phyloP scores from a whole-genome alignment of 345 rosid species.

The Turritis glabra region DNA sequence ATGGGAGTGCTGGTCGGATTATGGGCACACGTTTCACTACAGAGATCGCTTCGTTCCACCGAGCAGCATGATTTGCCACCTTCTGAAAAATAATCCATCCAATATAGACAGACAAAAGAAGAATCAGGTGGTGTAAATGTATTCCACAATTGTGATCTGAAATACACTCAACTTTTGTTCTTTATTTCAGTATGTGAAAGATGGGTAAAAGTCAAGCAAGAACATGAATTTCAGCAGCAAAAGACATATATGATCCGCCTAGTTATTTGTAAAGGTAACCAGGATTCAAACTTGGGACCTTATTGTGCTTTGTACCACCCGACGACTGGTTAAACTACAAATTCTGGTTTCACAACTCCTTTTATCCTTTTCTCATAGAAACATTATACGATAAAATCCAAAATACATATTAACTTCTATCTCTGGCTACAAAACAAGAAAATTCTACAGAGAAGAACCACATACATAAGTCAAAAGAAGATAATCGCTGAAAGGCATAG shows the following conservation, averaged over 20 bases:
- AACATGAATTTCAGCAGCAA: not conserved
- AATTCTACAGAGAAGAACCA: not conserved
- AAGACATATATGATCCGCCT: not conserved
- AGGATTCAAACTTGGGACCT: too few species aligned
- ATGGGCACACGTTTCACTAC: conserved; percentile 80
- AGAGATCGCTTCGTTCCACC: conserved; percentile 87
- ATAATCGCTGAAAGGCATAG: not conserved
- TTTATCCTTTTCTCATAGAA: not conserved
- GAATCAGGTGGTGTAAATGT: conserved; percentile 5
- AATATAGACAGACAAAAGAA: not conserved
- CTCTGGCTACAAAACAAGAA: not conserved
- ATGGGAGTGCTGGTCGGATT: conserved; percentile 67
- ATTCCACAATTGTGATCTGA: not conserved
- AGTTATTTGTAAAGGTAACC: not conserved
- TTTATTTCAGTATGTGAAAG: too few species aligned
- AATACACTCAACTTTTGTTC: not conserved
- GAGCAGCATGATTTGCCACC: conserved; percentile 63
- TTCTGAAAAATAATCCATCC: conserved; percentile 12
- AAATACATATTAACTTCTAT: too few species aligned
- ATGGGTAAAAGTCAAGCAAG: conserved; percentile 5
- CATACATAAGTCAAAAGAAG: too few species aligned
- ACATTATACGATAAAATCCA: too few species aligned
- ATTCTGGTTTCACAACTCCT: not conserved
- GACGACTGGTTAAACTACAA: not conserved
- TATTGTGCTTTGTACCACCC: too few species aligned